Percentiles rank a stretch among this genome's conserved stretches.
phyloP scores from a whole-genome alignment of 2,329 filamentous ascomycete species.

The Calonectria montana region DNA sequence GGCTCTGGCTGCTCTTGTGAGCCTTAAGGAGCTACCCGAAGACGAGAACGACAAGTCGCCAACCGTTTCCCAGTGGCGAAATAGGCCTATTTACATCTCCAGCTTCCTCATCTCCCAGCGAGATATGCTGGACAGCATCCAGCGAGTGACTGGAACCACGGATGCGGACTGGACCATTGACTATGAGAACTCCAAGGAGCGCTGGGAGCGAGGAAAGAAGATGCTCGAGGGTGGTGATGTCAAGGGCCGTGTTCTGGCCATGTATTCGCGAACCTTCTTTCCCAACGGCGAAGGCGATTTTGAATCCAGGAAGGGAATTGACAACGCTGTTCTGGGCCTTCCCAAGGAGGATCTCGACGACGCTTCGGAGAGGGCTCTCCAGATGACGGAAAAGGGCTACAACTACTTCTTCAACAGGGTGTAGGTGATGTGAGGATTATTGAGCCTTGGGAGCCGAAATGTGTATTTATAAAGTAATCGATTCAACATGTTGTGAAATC shows the following conservation, averaged over 20 bases:
- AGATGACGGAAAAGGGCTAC: constrained; percentile 47
- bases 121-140: constrained; percentile 72
- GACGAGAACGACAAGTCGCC: constrained; percentile 46
- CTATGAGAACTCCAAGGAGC: constrained; percentile 57
- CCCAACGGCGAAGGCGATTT: constrained; percentile 55
- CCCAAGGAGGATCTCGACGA: constrained; percentile 70
- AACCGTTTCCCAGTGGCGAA: constrained; percentile 48
- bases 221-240: constrained; percentile 54
- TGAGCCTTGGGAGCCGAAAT: neutral
- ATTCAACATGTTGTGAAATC: neutral
- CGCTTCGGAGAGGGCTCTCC: constrained; percentile 60
- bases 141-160: constrained; percentile 67
- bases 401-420: constrained; percentile 36
- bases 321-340: constrained; percentile 67
- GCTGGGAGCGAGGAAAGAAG: constrained; percentile 60
- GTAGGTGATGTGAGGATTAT: neutral
- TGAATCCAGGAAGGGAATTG: constrained; percentile 48
- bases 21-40: constrained; percentile 58
- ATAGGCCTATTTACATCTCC: constrained; percentile 61
- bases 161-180: constrained; percentile 64
- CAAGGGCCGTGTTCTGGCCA: constrained; percentile 57
- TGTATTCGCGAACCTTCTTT: constrained; percentile 69
- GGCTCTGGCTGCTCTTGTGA: constrained; percentile 62
- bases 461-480: neutral
- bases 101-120: constrained; percentile 70